Base-by-base conservation (phyloP, 148 eudicot genomes). In the Chenopodium formosanum region DNA sequence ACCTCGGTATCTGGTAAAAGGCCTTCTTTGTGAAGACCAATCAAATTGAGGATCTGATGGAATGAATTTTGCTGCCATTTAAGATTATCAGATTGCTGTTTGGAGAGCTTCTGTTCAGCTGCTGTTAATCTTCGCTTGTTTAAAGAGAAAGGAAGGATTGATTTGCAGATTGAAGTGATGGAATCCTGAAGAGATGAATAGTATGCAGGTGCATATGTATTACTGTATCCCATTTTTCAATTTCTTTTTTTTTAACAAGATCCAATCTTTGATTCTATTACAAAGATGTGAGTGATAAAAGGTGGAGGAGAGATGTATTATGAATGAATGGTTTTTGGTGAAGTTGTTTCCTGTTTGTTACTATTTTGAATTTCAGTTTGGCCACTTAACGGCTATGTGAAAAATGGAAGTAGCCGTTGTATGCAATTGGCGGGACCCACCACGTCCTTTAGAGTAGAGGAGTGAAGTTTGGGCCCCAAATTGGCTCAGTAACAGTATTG, bases 1-100 rank as follows among this genome's bases (percentile, higher is more conserved):
- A 96, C 91, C 85, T 96, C 89, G 0, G 86, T 20, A 25, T 90
- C 90, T 29, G 89, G 78, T 84, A 96, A 37, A 12, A 96, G 89
- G 0, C 99, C 97, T 79, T 96, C 97, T 73, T 89, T 89, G 40
- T 80, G 88, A 71, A 96, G 90, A 65, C 98, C 99, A 87, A 91
- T 96, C 83, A 96, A 81, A 70, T 94, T 96, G 6, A 91, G 89
- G 67, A 96, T 94, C 77, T 91, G 93, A 71, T 96, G 99, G 85
- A 87, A 96, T 2, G 91, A 91, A 5, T 92, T 92, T 40, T 96
- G 99, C 88, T 96, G 99, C 98, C 99, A 96, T 78, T 96, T 96
- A 48, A 96, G 87, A 66, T 90, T 89, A 78, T 94, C 99, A 7
- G 95, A 87, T 52, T 96, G 98, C 79, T 85, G 92, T 82, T 94